Evolutionary conservation across 208 protist genomes (phyloP).

Genomic region (Trypanosoma avium): DNA sequence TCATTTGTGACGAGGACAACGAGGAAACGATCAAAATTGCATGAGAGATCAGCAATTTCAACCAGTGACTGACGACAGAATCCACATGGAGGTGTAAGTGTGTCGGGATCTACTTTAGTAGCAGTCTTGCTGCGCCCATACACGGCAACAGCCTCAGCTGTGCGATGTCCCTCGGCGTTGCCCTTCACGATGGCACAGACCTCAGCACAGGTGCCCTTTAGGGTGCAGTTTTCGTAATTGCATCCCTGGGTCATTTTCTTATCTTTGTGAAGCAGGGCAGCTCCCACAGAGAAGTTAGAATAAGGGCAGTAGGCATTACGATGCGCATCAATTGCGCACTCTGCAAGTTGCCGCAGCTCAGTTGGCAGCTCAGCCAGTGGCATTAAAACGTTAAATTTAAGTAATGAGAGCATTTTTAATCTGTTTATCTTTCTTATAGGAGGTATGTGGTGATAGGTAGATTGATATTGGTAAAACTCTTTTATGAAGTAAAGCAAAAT

Average conservation of each 20-base stretch:
- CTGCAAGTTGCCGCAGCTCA: slow-evolving; percentile 38
- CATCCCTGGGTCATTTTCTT: slow-evolving; percentile 61
- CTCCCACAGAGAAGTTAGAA: slow-evolving; percentile 80
- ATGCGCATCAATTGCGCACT: slow-evolving; percentile 57
- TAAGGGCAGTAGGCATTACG: slow-evolving; percentile 68
- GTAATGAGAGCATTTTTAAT: no score
- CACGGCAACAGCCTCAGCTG: slow-evolving; percentile 70
- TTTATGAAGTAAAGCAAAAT: no score
- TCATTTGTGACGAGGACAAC: slow-evolving; percentile 68
- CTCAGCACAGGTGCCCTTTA: slow-evolving; percentile 82
- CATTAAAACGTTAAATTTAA: slow-evolving; percentile 33
- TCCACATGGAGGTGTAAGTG: slow-evolving; percentile 73
- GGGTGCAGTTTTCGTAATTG: slow-evolving; percentile 88
- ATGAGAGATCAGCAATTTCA: slow-evolving; percentile 77
- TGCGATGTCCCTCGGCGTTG: slow-evolving; percentile 67
- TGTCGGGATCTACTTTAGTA: slow-evolving; percentile 29
- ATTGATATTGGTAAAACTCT: no score
- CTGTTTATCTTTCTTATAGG: no score
- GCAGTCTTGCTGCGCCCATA: slow-evolving; percentile 48
- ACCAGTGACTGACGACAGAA: slow-evolving; percentile 82
- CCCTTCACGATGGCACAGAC: slow-evolving; percentile 81
- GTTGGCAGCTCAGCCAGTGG: slow-evolving; percentile 37
- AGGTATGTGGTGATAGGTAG: no score
- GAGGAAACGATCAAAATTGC: slow-evolving; percentile 64
- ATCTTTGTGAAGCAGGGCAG: slow-evolving; percentile 72